Percentiles rank a stretch among this genome's conserved stretches.
These are phyloP conservation scores for Hanseniaspora hatyaiensis DNA, from an alignment of 805 yeast species.

Conservation along the genomic window DNA sequence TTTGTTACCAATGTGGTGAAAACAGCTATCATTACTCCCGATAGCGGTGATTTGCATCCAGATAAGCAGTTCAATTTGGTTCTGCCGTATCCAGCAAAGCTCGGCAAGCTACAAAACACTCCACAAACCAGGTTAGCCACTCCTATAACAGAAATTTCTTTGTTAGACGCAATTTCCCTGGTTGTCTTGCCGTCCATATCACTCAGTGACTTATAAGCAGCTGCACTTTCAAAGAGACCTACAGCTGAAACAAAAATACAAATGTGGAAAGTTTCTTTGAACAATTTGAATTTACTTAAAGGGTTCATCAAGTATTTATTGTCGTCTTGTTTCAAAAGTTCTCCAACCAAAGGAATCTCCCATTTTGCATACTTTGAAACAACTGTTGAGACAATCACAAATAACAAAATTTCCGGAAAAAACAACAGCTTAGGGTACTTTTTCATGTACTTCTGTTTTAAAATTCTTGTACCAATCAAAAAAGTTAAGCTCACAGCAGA, in stretches of 20 bases:
- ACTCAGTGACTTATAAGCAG: slow-evolving; percentile 14
- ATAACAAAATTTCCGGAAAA: slow-evolving; percentile 14
- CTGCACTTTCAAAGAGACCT: slow-evolving; percentile 16
- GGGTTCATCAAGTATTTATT: slow-evolving; percentile 13
- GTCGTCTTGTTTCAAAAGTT: slow-evolving; percentile 9
- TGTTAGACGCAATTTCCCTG: slow-evolving; percentile 15
- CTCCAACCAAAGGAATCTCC: slow-evolving; percentile 15
- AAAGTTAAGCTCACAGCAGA: slow-evolving; percentile 3
- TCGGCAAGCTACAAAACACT: slow-evolving; percentile 12
- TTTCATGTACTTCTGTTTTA: slow-evolving; percentile 8
- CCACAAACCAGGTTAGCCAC: slow-evolving; percentile 13
- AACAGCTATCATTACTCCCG: slow-evolving; percentile 19
- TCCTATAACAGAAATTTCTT: slow-evolving; percentile 15
- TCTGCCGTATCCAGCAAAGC: slow-evolving; percentile 18
- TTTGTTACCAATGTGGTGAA: slow-evolving; percentile 20
- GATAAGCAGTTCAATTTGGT: slow-evolving; percentile 15
- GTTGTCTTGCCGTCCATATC: slow-evolving; percentile 16
- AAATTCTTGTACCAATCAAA: slow-evolving; percentile 11
- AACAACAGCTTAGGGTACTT: slow-evolving; percentile 8
- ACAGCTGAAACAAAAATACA: slow-evolving; percentile 13
- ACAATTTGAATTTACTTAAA: background rate
- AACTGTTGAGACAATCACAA: slow-evolving; percentile 10
- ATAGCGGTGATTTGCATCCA: slow-evolving; percentile 17
- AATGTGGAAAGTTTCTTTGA: slow-evolving; percentile 14
- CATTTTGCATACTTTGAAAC: slow-evolving; percentile 3